A percentile compares a stretch with the other conserved stretches of the same genome.
These are phyloP conservation scores for Xylariales sp. DNA, from an alignment of 2,329 filamentous ascomycete species.

Conservation along the genomic window DNA sequence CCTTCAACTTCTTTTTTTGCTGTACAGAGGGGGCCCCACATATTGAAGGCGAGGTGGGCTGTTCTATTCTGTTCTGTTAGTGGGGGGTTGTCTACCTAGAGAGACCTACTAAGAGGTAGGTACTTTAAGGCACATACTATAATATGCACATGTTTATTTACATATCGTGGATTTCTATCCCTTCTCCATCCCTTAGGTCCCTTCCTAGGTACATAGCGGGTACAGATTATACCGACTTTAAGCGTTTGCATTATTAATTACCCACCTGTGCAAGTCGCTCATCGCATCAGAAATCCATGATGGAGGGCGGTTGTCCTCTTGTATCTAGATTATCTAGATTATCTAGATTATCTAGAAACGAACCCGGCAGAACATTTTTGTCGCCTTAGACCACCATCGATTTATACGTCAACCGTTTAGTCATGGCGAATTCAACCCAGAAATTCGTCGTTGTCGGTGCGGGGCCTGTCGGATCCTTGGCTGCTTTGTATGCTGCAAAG, in stretches of 20 bases:
- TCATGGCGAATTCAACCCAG: slow-evolving; percentile 53
- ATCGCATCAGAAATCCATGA: too few species aligned
- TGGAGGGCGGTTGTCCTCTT: too few species aligned
- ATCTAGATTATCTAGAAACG: too few species aligned
- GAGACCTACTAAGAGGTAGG: neutral
- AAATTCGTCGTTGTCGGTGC: slow-evolving; percentile 90
- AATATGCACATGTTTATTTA: too few species aligned
- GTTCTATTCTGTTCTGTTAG: neutral
- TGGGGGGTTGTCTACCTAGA: slow-evolving; percentile 23
- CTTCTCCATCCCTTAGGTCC: too few species aligned
- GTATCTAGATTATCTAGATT: too few species aligned
- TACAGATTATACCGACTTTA: neutral
- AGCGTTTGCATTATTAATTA: slow-evolving; percentile 14
- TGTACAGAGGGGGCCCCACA: slow-evolving; percentile 17
- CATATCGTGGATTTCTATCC: too few species aligned
- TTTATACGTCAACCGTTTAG: neutral
- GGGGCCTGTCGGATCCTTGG: slow-evolving; percentile 91
- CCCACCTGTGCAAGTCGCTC: too few species aligned
- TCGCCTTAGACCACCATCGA: too few species aligned
- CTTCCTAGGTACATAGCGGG: too few species aligned
- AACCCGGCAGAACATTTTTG: too few species aligned
- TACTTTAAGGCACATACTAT: neutral
- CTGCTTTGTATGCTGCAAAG: slow-evolving; percentile 90
- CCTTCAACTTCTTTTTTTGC: slow-evolving; percentile 12
- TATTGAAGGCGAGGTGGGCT: slow-evolving; percentile 15